Conservation (phyloP, 2,329 filamentous ascomycete species). For the Aspergillus chevalieri region DNA sequence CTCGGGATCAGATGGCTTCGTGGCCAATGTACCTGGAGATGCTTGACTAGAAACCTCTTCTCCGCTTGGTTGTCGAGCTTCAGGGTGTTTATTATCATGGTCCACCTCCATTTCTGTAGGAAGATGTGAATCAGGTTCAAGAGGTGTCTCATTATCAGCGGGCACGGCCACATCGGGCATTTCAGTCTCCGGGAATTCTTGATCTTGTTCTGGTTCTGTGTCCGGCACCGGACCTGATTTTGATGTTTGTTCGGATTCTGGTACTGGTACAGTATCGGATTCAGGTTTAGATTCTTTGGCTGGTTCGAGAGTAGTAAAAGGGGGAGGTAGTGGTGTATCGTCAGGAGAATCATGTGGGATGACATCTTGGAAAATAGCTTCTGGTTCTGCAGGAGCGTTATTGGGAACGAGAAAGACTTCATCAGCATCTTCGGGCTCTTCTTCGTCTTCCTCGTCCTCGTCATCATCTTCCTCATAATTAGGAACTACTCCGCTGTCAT, state of each 20-base stretch:
- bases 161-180: neutral
- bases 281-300: neutral
- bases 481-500: constrained; percentile 19
- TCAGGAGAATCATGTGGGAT: constrained; percentile 8
- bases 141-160: constrained; percentile 1
- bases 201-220: neutral
- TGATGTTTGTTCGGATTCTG: no score
- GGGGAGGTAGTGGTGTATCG: constrained; percentile 6
- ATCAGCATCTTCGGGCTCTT: constrained; percentile 25
- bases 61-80: constrained; percentile 19
- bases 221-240: no score
- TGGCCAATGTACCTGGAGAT: constrained; percentile 38
- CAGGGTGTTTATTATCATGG: constrained; percentile 9
- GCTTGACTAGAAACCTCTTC: constrained; percentile 34
- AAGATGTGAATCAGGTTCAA: constrained; percentile 5
- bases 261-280: no score
- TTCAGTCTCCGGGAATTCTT: neutral
- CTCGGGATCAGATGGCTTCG: constrained; percentile 41
- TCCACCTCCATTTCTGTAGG: constrained; percentile 11
- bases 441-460: constrained; percentile 21
- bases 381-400: constrained; percentile 1
- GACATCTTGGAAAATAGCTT: neutral
- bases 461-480: constrained; percentile 20
- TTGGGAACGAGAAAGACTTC: constrained; percentile 32
- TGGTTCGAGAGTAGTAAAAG: neutral